Evolutionary conservation across 306 rosid genomes (phyloP).

Genomic region (Fagus sylvatica): DNA sequence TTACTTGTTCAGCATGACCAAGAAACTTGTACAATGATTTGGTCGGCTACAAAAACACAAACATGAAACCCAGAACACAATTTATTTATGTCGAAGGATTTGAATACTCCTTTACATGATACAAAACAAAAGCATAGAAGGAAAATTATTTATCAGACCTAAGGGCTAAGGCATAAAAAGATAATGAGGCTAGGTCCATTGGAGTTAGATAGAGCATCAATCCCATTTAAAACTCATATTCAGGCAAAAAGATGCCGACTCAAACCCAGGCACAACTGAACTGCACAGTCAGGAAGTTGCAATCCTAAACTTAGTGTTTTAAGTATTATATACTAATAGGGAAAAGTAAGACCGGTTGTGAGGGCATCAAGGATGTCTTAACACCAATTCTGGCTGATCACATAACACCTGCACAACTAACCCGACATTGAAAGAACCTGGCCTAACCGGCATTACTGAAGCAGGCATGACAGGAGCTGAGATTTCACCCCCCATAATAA

Average conservation of each 20-base stretch:
- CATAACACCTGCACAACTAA: not conserved
- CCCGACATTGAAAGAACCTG: not conserved
- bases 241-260: not conserved
- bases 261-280: not conserved
- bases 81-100: not conserved
- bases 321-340: not conserved
- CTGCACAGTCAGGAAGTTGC: not conserved
- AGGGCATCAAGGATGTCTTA: not conserved
- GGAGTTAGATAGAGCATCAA: not conserved
- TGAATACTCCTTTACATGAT: not conserved
- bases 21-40: conserved; percentile 25
- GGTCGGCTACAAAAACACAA: conserved; percentile 42
- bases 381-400: not conserved
- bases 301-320: not conserved
- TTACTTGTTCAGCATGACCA: conserved; percentile 58
- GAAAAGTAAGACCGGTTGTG: not conserved
- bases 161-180: not conserved
- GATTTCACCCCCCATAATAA: not conserved
- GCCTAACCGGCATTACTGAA: not conserved
- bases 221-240: not conserved
- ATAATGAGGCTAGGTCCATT: not conserved
- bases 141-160: not conserved
- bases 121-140: not conserved
- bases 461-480: not conserved
- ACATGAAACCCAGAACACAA: not conserved